Percentiles rank a stretch among this genome's conserved stretches.
These are phyloP conservation scores for Conticribra weissflogii DNA, from an alignment of 108 stramenopile species.

Conservation along the genomic window DNA sequence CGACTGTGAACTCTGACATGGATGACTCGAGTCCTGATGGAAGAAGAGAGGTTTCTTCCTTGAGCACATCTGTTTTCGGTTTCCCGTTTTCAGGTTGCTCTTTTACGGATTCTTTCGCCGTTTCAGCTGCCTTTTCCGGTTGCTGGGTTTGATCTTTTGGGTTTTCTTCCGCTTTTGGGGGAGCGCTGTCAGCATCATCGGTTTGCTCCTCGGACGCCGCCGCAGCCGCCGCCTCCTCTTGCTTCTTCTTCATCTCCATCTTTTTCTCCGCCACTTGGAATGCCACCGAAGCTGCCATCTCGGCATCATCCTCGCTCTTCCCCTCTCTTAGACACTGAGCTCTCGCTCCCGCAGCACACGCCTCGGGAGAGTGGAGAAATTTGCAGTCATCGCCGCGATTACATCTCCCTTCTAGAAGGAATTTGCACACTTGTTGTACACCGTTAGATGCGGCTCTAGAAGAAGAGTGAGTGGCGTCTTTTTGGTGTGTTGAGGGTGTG, in stretches of 20 bases:
- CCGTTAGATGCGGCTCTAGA: slow-evolving; percentile 4
- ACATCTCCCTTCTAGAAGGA: slow-evolving; percentile 22
- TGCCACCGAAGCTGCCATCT: slow-evolving; percentile 11
- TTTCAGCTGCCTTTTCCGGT: neutral
- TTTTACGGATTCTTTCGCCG: neutral
- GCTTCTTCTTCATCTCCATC: slow-evolving; percentile 6
- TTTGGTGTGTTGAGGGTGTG: neutral
- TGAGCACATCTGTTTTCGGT: neutral
- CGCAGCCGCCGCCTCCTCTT: neutral
- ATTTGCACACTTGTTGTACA: slow-evolving; percentile 21
- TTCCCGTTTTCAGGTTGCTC: neutral
- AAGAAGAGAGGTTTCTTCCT: neutral
- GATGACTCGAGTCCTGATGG: slow-evolving; percentile 33
- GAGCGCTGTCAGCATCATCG: neutral
- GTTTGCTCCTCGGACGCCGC: neutral
- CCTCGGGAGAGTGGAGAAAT: slow-evolving; percentile 13
- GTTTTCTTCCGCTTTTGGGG: too few species aligned
- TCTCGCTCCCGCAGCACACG: slow-evolving; percentile 3
- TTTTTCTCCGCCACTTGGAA: slow-evolving; percentile 13
- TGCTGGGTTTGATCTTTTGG: too few species aligned
- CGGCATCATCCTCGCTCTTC: neutral
- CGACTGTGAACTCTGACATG: slow-evolving; percentile 35
- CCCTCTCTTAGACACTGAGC: neutral
- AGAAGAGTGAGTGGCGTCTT: neutral
- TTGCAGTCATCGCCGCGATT: slow-evolving; percentile 21